Percentiles rank a stretch among this genome's conserved stretches.
Conservation (phyloP, 164 flowering plant genomes). For the Brasenia schreberi region DNA sequence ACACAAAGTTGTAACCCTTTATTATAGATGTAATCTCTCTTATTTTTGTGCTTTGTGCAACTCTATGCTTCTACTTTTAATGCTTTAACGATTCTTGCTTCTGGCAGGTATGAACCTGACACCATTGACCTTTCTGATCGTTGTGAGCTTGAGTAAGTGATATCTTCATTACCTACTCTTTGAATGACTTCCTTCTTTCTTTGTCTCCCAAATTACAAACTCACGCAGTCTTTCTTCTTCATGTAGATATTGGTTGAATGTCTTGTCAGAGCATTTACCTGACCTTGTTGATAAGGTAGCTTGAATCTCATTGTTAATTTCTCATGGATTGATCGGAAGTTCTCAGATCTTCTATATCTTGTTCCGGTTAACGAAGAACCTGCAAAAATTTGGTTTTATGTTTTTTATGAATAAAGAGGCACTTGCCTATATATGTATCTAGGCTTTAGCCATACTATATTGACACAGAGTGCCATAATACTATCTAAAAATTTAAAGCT, state of each 20-base stretch:
- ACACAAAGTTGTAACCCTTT: too few relatives aligned
- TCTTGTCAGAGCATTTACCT: constrained; percentile 75
- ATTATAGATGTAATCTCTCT: too few relatives aligned
- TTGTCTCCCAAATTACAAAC: not conserved
- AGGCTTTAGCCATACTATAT: too few relatives aligned
- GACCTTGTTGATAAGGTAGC: constrained; percentile 97
- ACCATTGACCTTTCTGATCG: constrained; percentile 87
- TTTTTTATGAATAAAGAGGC: too few relatives aligned
- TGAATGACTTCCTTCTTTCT: not conserved
- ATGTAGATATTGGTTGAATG: constrained; percentile 86
- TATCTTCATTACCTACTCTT: not conserved
- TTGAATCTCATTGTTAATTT: not conserved
- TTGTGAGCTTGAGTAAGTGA: constrained; percentile 77
- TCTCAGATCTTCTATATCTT: not conserved
- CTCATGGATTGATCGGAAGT: not conserved
- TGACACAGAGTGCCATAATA: too few relatives aligned
- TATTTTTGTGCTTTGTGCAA: too few relatives aligned
- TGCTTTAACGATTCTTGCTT: too few relatives aligned
- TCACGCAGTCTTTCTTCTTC: constrained; percentile 11
- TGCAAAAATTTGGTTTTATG: not conserved
- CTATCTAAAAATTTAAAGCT: too few relatives aligned
- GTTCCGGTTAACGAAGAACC: not conserved
- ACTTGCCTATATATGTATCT: too few relatives aligned
- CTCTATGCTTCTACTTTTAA: too few relatives aligned
- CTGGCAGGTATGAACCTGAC: constrained; percentile 96